These are phyloP conservation scores for Fistulifera solaris DNA, from an alignment of 108 stramenopile species.

Conservation along the genomic window DNA sequence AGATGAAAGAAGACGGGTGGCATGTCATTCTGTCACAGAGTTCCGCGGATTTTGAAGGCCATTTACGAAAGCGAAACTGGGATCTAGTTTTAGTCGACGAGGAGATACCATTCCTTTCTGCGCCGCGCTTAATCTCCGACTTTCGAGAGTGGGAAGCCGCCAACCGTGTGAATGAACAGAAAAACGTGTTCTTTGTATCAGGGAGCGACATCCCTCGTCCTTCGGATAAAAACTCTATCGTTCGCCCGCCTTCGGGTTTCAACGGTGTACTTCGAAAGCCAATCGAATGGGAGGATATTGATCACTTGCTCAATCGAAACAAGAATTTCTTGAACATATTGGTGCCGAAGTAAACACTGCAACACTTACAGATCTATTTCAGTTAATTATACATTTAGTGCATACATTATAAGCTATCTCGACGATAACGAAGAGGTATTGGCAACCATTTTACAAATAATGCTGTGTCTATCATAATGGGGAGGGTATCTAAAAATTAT, in stretches of 20 bases:
- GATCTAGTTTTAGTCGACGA: conserved; percentile 47
- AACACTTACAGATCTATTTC: too few relatives aligned
- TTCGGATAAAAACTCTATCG: conserved; percentile 3
- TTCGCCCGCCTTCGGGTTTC: conserved; percentile 44
- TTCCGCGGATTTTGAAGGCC: conserved; percentile 28
- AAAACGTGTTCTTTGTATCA: conserved; percentile 19
- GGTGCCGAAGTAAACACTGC: too few relatives aligned
- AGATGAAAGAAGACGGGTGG: conserved; percentile 30
- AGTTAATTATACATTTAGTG: too few relatives aligned
- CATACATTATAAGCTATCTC: too few relatives aligned
- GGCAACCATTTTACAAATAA: too few relatives aligned
- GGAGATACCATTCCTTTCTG: conserved; percentile 24
- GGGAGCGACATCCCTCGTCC: neutral
- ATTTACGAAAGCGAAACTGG: conserved; percentile 52
- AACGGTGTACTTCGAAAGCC: conserved; percentile 53
- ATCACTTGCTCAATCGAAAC: neutral
- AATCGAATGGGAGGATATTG: conserved; percentile 14
- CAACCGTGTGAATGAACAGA: conserved; percentile 42
- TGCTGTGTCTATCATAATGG: too few relatives aligned
- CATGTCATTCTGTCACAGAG: conserved; percentile 20
- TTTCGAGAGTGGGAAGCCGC: conserved; percentile 58
- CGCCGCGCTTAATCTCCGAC: conserved; percentile 13
- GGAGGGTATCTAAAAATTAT: too few relatives aligned
- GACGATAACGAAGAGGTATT: too few relatives aligned
- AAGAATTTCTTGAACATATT: too few relatives aligned